Conservation (phyloP, 2,329 filamentous ascomycete genomes). For the Chaetomium strumarium region DNA sequence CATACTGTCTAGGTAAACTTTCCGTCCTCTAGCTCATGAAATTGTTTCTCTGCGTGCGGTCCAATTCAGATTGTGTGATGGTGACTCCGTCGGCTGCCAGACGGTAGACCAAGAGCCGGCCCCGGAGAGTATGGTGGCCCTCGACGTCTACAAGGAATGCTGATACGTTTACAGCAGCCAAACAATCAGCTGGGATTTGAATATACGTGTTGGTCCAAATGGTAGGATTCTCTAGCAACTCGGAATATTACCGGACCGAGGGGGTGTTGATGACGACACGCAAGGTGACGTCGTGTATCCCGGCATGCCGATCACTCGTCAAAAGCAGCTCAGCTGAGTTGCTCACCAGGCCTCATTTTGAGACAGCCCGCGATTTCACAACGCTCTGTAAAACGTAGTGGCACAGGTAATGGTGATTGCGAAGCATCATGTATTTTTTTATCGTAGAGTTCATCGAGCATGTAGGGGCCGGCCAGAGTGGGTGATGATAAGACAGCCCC, state of each 20-base stretch:
- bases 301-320: conserved; percentile 3
- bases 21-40: background rate
- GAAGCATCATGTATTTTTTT: too few species aligned
- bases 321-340: background rate
- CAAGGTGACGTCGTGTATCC: conserved; percentile 7
- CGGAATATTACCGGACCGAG: background rate
- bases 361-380: background rate
- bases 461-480: too few species aligned
- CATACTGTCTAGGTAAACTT: background rate
- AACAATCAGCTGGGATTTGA: background rate
- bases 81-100: too few species aligned
- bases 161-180: background rate
- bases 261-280: background rate
- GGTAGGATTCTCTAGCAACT: background rate
- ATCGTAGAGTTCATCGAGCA: too few species aligned
- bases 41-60: background rate
- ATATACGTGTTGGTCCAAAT: background rate
- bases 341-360: background rate
- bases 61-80: too few species aligned
- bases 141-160: background rate
- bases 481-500: too few species aligned
- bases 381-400: background rate
- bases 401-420: too few species aligned
- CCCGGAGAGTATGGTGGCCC: background rate
- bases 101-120: too few species aligned